Percentiles rank a stretch among this genome's conserved stretches.
These are phyloP conservation scores for Phaeosphaeriaceae sp. DNA, from an alignment of 2,329 filamentous ascomycete species.

Conservation along the genomic window DNA sequence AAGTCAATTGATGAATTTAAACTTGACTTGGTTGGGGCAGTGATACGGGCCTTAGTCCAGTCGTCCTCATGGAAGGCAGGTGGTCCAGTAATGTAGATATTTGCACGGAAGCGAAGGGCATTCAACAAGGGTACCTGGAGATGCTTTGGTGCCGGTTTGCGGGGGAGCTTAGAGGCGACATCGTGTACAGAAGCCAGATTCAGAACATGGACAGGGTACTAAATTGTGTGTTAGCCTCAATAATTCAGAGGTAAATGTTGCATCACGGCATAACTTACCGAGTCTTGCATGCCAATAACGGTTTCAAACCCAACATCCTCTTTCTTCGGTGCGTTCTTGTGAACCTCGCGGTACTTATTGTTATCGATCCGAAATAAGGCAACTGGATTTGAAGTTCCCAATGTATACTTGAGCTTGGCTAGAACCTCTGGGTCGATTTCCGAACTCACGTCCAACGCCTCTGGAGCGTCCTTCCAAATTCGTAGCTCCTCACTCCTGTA, in stretches of 20 bases:
- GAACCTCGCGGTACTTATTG: conserved; percentile 62
- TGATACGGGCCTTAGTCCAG: conserved; percentile 64
- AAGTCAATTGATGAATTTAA: conserved; percentile 58
- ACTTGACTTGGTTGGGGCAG: conserved; percentile 4
- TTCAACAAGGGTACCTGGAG: conserved; percentile 61
- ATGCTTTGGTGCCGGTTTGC: conserved; percentile 39
- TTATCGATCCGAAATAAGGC: conserved; percentile 73
- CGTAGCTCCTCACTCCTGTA: conserved; percentile 68
- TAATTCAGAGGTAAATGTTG: neutral
- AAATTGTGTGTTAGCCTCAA: conserved; percentile 1
- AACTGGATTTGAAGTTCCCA: conserved; percentile 71
- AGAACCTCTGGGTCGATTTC: conserved; percentile 62
- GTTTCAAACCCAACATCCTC: conserved; percentile 68
- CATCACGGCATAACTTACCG: conserved; percentile 52
- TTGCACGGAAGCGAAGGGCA: conserved; percentile 71
- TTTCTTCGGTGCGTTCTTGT: conserved; percentile 64
- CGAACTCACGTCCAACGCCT: conserved; percentile 53
- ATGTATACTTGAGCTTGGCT: conserved; percentile 66
- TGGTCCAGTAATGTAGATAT: conserved; percentile 71
- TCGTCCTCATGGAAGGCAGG: conserved; percentile 71
- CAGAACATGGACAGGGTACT: conserved; percentile 74
- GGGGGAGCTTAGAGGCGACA: conserved; percentile 63
- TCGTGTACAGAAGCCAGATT: conserved; percentile 69
- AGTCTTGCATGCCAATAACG: conserved; percentile 72
- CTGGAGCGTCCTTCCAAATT: conserved; percentile 67